Evolutionary conservation across 306 rosid genomes (phyloP), one percentile per base, ranked within the genome.

Genomic region (Calophaca sinica): DNA sequence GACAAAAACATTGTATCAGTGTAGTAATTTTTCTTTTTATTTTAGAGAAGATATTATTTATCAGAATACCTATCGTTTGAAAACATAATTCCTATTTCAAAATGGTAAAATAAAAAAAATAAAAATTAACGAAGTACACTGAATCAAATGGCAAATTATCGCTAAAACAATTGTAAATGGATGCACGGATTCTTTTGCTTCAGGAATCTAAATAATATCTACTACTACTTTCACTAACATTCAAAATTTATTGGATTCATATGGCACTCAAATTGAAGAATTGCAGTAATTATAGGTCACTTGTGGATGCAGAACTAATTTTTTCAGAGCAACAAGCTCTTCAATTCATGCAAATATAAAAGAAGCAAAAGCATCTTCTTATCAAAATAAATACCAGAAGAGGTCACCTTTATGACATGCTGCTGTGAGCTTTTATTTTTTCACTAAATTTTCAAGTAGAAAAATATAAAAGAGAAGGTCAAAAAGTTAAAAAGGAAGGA

Each of bases 231-330:
- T 14, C 14, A 57, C 9, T 31, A 42, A 2, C 33, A 52, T 62
- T 33, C 7, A 68, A 79, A 32, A 35, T 64, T 46, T n/a, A 35
- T 45, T 53, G 44, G 28, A 79, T 72, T 72, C 62, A 64, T 12
- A 72, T n/a, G 46, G 28, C 70, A 45, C 61, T 60, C 35, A 8
- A 14, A 61, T 15, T 20, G 46, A 26, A 52, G 39, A 41, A 11
- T 20, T 14, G 48, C 67, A 53, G 44, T 15, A 42, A 44, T 45
- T 53, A 20, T 35, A 45, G 9, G 46, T 39, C 65, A 65, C 10
- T 20, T 28, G 67, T 55, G 29, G 26, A 65, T 7, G 31, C 12
- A 57, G 0, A 29, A 29, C 71, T 13, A 46, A 45, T 14, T 39
- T 10, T 28, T 39, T 75, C 6, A 28, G 5, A 10, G 4, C 14